phyloP scores from a whole-genome alignment of 495 filamentous ascomycete species.

The Polyplosphaeria fusca region DNA sequence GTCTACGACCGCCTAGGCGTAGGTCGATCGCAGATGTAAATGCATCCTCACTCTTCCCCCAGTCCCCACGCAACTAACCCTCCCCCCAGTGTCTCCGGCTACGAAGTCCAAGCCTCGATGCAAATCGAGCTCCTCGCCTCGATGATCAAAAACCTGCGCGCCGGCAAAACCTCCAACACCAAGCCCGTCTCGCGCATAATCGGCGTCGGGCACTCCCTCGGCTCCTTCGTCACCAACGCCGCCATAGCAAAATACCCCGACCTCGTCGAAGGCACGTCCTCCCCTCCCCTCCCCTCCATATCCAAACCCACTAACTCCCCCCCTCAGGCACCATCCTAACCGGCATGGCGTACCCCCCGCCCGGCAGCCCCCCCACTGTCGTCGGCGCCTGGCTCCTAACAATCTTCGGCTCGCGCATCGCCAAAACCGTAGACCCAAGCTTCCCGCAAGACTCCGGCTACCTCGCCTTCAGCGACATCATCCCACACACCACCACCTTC shows the following conservation, averaged over 20 bases:
- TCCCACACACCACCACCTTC: not conserved
- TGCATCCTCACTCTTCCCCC: not conserved
- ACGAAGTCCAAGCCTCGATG: not conserved
- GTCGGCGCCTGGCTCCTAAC: not conserved
- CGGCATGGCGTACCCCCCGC: not conserved
- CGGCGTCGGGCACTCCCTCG: slow-evolving; percentile 16
- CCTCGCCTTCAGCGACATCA: not conserved
- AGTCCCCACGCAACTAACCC: no score
- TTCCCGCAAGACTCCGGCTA: not conserved
- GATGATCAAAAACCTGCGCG: not conserved
- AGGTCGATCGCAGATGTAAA: slow-evolving; percentile 3
- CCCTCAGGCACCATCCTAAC: no score
- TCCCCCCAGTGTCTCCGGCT: not conserved
- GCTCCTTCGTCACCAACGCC: slow-evolving; percentile 10
- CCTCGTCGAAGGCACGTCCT: not conserved
- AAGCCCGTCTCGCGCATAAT: slow-evolving; percentile 1
- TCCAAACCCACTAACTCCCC: no score
- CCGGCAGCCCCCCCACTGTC: not conserved
- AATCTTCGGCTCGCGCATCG: not conserved
- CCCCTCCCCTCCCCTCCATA: no score
- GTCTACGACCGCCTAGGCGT: slow-evolving; percentile 16
- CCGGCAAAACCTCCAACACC: not conserved
- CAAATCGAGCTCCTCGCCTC: not conserved
- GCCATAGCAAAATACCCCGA: not conserved
- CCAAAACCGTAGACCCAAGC: not conserved